Base-by-base conservation (phyloP, 2,329 filamentous ascomycete genomes). In the Fusarium nematophilum region DNA sequence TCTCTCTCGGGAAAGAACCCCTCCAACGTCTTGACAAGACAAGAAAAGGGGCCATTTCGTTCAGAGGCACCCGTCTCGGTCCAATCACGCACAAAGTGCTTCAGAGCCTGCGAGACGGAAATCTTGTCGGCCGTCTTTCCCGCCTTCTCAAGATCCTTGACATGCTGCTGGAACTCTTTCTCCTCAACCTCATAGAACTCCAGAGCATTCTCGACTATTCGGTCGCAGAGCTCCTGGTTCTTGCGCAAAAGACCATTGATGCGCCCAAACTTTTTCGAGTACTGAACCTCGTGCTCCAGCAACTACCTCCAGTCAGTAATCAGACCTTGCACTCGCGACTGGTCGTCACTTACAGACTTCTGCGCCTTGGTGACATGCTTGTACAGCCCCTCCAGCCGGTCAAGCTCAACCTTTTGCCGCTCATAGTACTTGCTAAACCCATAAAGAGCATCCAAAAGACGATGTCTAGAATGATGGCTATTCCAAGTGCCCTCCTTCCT, bases 41-140 rank as follows among this genome's bases (percentile, higher is more conserved):
- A 79, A 0, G 71, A 65, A 42, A 81, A 81, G 0, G 76, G 74
- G 0, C 75, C 73, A 0, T 77, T 66, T 2, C 83, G 74, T 57
- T 86, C 83, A 30, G 75, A 69, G 0, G 61, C 53, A 1, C 83
- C 84, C 11, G 81, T 76, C 0, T 70, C 71, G 0, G 83, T 78
- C 84, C 84, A 86, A 64, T 87, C 84, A 5, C 84, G 76, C 3
- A 86, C 82, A 53, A 81, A 82, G 60, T 86, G 84, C 65, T 86
- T 86, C 46, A 86, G 64, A 0, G 82, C 77, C 61, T 86, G 84
- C 0, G 78, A 76, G 0, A 84, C 77, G 27, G 81, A 80, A 2
- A 79, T 74, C 5, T 76, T 77, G 17, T 86, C 83, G 1, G 78
- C 76, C 0, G 67, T 61, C 15, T 71, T 73, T 2, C 76, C 76